Evolutionary conservation across 2,329 filamentous ascomycete species (phyloP), one percentile per base, ranked within the genome.

Genomic region (Stemphylium beticola): DNA sequence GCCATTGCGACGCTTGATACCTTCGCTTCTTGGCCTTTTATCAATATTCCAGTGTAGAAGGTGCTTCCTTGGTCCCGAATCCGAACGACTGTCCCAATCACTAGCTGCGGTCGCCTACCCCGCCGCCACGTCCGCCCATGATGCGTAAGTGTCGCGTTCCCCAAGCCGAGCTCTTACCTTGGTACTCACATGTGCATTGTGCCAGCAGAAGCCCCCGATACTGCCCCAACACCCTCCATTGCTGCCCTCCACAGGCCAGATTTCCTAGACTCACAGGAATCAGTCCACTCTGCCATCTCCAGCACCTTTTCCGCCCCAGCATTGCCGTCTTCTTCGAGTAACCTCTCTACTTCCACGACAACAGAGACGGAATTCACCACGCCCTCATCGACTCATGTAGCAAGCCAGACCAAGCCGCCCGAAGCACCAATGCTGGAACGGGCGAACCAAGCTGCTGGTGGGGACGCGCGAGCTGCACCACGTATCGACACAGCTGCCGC

Each of bases 371-470:
- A 55, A n/a, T 46, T 41, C 18, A 50, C 51, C 63, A 67, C 67
- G 14, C 68, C 68, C 9, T 55, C 68, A 22, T 58, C 67, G 20
- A 61, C 69, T 43, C 66, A 67, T 63, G 64, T 52, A 39, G 52
- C 61, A 14, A 52, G 31, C 36, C 65, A 82, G 32, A 84, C 79
- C 29, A 85, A 87, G 64, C 68, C 57, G 34, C 14, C 53, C 36
- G 63, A 63, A 42, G 57, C 55, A 20, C 44, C 60, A 31, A 56
- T 64, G 45, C 55, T 62, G 12, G 47, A 45, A 12, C 65, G 87
- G 42, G 76, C 84, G 14, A 82, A 83, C 55, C 75, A 86, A n/a
- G 77, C 29, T 80, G 83, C 69, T 77, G 82, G 50, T 60, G 64
- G 55, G 22, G 68, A 57, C 50, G 55, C 53, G 53, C 55, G 55